Conservation (phyloP, 2,329 filamentous ascomycete genomes). For the Alternaria brassicae region DNA sequence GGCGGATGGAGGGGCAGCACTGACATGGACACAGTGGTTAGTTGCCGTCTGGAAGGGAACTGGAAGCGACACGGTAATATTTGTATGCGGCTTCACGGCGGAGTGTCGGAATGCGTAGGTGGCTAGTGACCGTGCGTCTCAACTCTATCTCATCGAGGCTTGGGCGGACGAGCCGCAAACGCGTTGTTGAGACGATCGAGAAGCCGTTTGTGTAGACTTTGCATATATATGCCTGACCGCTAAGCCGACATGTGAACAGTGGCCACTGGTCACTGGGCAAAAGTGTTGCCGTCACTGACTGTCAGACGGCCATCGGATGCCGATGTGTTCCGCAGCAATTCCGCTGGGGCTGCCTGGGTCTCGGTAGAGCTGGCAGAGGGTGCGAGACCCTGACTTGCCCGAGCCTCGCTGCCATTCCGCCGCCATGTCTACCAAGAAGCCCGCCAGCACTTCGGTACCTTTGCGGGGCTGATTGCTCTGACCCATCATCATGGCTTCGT, state of each 20-base stretch:
- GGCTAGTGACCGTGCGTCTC: constrained; percentile 7
- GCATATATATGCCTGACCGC: constrained; percentile 8
- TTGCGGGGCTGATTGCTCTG: neutral
- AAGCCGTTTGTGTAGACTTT: neutral
- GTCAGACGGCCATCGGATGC: constrained; percentile 10
- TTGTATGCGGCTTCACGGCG: constrained; percentile 27
- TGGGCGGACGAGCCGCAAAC: neutral
- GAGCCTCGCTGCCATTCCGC: constrained; percentile 11
- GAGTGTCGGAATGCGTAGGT: constrained; percentile 8
- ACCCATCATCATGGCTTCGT: neutral
- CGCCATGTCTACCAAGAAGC: constrained; percentile 5
- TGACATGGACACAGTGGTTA: constrained; percentile 31
- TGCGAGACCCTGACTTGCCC: neutral
- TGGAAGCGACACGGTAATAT: constrained; percentile 36
- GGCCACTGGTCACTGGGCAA: no score
- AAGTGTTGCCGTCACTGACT: constrained; percentile 38
- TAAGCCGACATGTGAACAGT: neutral
- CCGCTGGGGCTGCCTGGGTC: constrained; percentile 2
- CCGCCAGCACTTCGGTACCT: constrained; percentile 1
- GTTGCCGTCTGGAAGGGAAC: constrained; percentile 34
- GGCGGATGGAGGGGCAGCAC: constrained; percentile 22
- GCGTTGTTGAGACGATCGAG: neutral
- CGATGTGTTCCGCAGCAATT: constrained; percentile 15
- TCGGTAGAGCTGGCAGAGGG: neutral
- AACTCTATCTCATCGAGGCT: neutral